Evolutionary conservation across 768 basidiomycete genomes (phyloP), one percentile per base, ranked within the genome.

Genomic region (Exsudoporus frostii): DNA sequence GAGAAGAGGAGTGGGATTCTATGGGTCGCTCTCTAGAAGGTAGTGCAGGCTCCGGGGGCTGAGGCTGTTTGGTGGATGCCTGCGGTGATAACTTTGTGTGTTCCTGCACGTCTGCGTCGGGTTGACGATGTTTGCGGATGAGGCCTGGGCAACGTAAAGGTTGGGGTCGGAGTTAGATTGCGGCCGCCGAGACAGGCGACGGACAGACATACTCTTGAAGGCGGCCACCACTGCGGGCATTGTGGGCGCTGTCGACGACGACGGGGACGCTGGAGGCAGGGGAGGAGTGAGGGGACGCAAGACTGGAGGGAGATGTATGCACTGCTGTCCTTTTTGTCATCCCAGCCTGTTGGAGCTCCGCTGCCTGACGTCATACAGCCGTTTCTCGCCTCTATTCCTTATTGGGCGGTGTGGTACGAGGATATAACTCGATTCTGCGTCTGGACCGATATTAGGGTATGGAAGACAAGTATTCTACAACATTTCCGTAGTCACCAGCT

Each of bases 151-250:
- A 48, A 52, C 44, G 55, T 64, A 54, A 55, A 45, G 46, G 50
- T 25, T 54, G 57, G 47, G 64, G 58, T 61, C 54, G 58, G 63
- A 56, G 57, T 65, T 54, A 53, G 48, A 52, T 40, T 39, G 41
- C 48, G 51, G 51, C 24, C 25, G 19, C 54, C 38, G 7, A 46
- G 55, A 59, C 27, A 38, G 48, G 47, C 36, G 38, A 11, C 15
- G 32, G 22, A 39, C 11, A 37, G 29, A 72, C 78, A 37, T 68
- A 92, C 91, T 93, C 78, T 92, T 94, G 76, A 94, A 90, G 20
- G 88, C 87, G 71, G 92, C 84, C 63, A 94, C 86, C 48, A 92
- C 87, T 53, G 78, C 79, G 56, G 85, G 85, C 86, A 88, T 88
- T 45, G 56, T 59, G 25, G 11, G 22, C 34, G 45, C n/a, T 34